Evolutionary conservation across 2,329 filamentous ascomycete species (phyloP).

Genomic region (Drechslera avenae): DNA sequence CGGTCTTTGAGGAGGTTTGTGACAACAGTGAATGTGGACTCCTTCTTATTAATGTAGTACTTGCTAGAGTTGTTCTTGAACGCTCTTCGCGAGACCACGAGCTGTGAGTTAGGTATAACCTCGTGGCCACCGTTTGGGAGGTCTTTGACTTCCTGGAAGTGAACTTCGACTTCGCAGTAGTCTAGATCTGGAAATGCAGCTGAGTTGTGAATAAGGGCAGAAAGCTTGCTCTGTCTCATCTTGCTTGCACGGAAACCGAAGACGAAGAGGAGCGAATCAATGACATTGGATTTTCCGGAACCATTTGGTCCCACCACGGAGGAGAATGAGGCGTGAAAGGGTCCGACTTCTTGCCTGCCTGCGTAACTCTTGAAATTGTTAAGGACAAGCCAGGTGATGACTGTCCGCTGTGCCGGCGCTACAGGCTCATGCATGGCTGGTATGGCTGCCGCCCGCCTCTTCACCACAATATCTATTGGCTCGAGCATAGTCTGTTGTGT

Average conservation of each 20-base stretch:
- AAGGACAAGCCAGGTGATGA: conserved; percentile 89
- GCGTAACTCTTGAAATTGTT: conserved; percentile 99
- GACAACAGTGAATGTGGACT: conserved; percentile 90
- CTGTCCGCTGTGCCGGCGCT: conserved; percentile 81
- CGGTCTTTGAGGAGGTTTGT: conserved; percentile 84
- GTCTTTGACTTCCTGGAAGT: conserved; percentile 95
- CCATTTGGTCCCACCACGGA: conserved; percentile 98
- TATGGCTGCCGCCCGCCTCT: conserved; percentile 72
- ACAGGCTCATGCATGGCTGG: conserved; percentile 72
- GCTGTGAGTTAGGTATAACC: conserved; percentile 79
- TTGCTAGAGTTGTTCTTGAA: conserved; percentile 99
- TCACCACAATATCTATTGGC: conserved; percentile 92
- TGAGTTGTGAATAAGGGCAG: conserved; percentile 96
- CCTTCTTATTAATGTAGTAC: conserved; percentile 92
- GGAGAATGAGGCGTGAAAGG: conserved; percentile 96
- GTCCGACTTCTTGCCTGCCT: conserved; percentile 90
- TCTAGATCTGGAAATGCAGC: conserved; percentile 83
- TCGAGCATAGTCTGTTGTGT: conserved; percentile 77
- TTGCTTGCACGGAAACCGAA: conserved; percentile 99
- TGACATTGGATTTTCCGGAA: conserved; percentile 98
- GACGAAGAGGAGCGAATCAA: conserved; percentile 97
- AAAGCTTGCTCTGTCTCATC: conserved; percentile 98
- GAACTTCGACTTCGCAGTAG: conserved; percentile 92
- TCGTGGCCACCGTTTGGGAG: conserved; percentile 75
- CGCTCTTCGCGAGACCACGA: conserved; percentile 87